Evolutionary conservation across 495 filamentous ascomycete species (phyloP).

Genomic region (Podospora sp.): DNA sequence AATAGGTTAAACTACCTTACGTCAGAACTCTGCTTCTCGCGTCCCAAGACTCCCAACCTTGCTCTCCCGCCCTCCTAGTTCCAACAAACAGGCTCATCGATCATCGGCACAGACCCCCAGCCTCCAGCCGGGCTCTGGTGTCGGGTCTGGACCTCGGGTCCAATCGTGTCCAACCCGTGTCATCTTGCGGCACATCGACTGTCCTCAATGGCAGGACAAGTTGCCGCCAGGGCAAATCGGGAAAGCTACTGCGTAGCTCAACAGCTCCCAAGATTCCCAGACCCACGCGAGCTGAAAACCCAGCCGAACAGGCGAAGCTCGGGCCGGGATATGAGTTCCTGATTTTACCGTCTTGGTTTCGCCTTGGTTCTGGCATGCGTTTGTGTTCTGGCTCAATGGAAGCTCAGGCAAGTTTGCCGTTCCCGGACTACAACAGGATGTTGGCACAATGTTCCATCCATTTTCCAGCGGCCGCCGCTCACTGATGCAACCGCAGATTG

Average conservation of each 20-base stretch:
- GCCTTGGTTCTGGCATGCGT: neutral
- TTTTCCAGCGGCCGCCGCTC: neutral
- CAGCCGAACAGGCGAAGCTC: neutral
- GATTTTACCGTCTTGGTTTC: constrained; percentile 9
- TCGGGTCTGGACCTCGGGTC: neutral
- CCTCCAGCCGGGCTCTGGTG: neutral
- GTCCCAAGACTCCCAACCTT: neutral
- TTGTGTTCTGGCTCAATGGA: neutral
- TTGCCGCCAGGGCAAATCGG: neutral
- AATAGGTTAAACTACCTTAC: neutral
- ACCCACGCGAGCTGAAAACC: constrained; percentile 10
- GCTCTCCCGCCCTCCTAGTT: neutral
- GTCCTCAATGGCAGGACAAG: constrained; percentile 4
- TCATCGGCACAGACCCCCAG: neutral
- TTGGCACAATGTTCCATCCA: neutral
- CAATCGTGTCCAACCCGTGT: neutral
- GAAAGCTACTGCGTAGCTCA: no score
- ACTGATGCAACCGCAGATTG: constrained; percentile 8
- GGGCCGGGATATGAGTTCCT: neutral
- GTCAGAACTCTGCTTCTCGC: neutral
- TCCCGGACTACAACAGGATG: neutral
- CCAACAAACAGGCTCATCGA: neutral
- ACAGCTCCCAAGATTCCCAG: neutral
- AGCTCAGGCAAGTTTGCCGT: neutral
- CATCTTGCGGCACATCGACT: neutral